These are phyloP conservation scores for Neophaeococcomyces mojaviensis DNA, from an alignment of 2,329 filamentous ascomycete genomes.

Conservation along the genomic window DNA sequence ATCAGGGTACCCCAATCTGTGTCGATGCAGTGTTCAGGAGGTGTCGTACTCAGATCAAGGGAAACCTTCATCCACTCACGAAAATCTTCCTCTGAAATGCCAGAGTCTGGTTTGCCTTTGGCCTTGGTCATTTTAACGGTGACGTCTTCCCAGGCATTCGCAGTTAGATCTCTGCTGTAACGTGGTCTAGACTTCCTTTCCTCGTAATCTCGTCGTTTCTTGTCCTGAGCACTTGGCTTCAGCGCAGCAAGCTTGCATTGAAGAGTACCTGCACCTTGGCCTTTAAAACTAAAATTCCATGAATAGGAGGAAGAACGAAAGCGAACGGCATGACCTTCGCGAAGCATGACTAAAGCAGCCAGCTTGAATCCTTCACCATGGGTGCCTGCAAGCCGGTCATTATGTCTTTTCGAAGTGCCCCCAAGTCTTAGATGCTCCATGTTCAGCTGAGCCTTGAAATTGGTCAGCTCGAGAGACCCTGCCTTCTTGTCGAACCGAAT, in stretches of 20 bases:
- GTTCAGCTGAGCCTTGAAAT: slow-evolving; percentile 21
- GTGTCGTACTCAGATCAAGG: slow-evolving; percentile 12
- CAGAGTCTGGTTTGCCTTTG: not conserved
- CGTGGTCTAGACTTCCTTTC: not conserved
- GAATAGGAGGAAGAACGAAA: slow-evolving; percentile 18
- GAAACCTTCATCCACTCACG: slow-evolving; percentile 13
- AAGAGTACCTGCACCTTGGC: slow-evolving; percentile 2
- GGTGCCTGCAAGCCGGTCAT: slow-evolving; percentile 16
- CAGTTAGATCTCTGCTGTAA: slow-evolving; percentile 6
- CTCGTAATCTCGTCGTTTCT: slow-evolving; percentile 5
- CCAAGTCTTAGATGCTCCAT: slow-evolving; percentile 10
- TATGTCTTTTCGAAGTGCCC: slow-evolving; percentile 15
- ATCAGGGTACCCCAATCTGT: slow-evolving; percentile 12
- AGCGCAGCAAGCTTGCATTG: slow-evolving; percentile 2
- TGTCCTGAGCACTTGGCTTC: not conserved
- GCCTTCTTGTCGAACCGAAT: slow-evolving; percentile 18
- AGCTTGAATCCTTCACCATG: slow-evolving; percentile 27
- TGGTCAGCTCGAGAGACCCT: slow-evolving; percentile 21
- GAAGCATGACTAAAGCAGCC: slow-evolving; percentile 24
- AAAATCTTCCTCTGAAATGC: slow-evolving; percentile 9
- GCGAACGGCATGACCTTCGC: slow-evolving; percentile 16
- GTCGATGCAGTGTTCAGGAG: slow-evolving; percentile 6
- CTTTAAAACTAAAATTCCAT: slow-evolving; percentile 21
- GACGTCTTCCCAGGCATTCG: slow-evolving; percentile 17
- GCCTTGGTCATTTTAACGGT: slow-evolving; percentile 11